These are phyloP conservation scores for Phytophthora cryptogea DNA, from an alignment of 352 stramenopile species.

Conservation along the genomic window DNA sequence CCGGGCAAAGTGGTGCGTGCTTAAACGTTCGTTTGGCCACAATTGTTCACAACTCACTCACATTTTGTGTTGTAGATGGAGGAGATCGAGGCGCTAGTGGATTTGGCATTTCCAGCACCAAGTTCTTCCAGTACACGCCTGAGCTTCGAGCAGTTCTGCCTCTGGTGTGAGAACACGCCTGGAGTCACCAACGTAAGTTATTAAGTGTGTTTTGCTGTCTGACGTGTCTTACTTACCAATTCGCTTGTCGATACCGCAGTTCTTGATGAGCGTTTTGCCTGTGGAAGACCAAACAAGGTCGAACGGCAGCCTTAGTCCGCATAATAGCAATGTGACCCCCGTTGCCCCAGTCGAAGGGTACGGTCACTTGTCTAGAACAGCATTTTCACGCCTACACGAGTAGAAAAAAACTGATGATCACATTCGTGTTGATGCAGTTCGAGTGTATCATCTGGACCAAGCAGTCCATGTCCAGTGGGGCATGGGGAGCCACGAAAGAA, in stretches of 20 bases:
- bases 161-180: constrained; percentile 84
- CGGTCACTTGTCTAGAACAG: not conserved
- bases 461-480: constrained; percentile 10
- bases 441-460: constrained; percentile 5
- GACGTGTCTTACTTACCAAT: not conserved
- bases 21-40: not conserved
- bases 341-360: constrained; percentile 46
- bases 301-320: constrained; percentile 12
- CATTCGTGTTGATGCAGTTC: constrained; percentile 14
- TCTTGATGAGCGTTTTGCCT: constrained; percentile 80
- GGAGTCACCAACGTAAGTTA: constrained; percentile 67
- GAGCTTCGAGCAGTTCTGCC: constrained; percentile 87
- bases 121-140: constrained; percentile 59
- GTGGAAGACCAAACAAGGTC: constrained; percentile 49
- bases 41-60: not conserved
- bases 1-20: constrained; percentile 31
- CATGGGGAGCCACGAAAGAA: constrained; percentile 28
- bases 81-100: constrained; percentile 83
- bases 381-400: not conserved
- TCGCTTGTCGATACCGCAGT: constrained; percentile 33
- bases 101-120: constrained; percentile 65
- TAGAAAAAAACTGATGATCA: constrained; percentile 3
- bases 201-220: not conserved
- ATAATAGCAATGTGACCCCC: constrained; percentile 14
- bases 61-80: constrained; percentile 42